A percentile compares a stretch with the other conserved stretches of the same genome.
Evolutionary conservation across 1,284 basidiomycete genomes (phyloP).

Genomic region (Laetiporus sulphureus): DNA sequence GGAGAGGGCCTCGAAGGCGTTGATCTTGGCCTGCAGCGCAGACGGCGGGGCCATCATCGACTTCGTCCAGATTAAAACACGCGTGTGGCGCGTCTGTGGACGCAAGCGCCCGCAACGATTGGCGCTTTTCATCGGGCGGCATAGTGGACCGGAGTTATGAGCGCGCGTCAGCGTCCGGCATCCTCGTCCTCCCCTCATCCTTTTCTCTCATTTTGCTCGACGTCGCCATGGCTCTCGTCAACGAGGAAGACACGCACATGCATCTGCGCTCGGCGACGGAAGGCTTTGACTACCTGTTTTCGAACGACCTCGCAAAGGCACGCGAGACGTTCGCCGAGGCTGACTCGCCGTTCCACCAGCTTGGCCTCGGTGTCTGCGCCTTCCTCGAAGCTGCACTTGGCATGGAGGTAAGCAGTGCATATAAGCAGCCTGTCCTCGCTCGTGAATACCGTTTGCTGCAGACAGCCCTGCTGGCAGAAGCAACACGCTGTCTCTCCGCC

Average conservation of each 20-base stretch:
- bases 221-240: constrained; percentile 10
- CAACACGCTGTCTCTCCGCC: constrained; percentile 42
- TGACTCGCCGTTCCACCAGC: constrained; percentile 60
- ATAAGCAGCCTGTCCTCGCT: no score
- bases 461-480: constrained; percentile 50
- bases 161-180: no score
- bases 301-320: constrained; percentile 54
- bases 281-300: constrained; percentile 65
- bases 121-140: no score
- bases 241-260: constrained; percentile 22
- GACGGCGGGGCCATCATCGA: constrained; percentile 41
- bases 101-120: no score
- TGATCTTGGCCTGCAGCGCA: constrained; percentile 50
- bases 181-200: not conserved
- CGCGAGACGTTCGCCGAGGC: constrained; percentile 40
- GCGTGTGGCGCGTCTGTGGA: no score
- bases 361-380: constrained; percentile 65
- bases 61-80: not conserved
- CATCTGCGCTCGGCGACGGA: constrained; percentile 43
- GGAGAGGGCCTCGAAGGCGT: constrained; percentile 42
- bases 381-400: constrained; percentile 76
- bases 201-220: not conserved
- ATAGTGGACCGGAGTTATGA: no score
- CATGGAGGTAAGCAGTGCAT: constrained; percentile 75
- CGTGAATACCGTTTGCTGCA: no score